A percentile compares a stretch with the other conserved stretches of the same genome.
phyloP scores from a whole-genome alignment of 2,329 filamentous ascomycete species.

The Fusarium sp. region DNA sequence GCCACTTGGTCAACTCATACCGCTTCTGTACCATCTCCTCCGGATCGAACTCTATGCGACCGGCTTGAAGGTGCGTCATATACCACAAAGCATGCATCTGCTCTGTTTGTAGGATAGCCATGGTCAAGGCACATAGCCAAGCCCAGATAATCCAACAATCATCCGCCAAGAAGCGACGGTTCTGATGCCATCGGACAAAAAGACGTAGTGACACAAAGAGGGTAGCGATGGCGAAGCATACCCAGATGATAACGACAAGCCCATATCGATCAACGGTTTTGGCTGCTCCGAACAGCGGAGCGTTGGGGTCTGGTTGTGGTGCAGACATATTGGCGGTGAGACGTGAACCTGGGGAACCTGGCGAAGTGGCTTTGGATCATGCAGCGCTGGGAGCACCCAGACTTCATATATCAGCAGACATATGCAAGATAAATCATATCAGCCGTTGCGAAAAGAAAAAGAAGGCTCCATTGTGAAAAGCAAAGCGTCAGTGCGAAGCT shows the following conservation, averaged over 20 bases:
- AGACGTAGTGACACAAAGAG: conserved; percentile 7
- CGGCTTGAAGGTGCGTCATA: conserved; percentile 10
- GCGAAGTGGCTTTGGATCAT: not conserved
- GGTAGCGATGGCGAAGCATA: conserved; percentile 19
- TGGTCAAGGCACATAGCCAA: conserved; percentile 19
- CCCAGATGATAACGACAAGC: conserved; percentile 9
- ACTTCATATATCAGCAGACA: not conserved
- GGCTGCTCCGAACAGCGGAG: conserved; percentile 23
- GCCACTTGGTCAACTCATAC: conserved; percentile 10
- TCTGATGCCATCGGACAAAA: conserved; percentile 22
- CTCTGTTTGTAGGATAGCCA: conserved; percentile 27
- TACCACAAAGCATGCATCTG: conserved; percentile 32
- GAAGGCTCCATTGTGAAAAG: not conserved
- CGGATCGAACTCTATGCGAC: not conserved
- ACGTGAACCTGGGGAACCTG: not conserved
- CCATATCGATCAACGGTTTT: conserved; percentile 4
- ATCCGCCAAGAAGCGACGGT: conserved; percentile 14
- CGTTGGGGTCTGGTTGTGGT: conserved; percentile 6
- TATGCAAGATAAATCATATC: not conserved
- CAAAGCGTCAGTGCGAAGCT: not conserved
- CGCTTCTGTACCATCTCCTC: not conserved
- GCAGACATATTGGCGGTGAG: conserved; percentile 12
- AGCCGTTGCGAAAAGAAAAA: not conserved
- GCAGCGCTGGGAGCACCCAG: not conserved
- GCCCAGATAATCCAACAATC: conserved; percentile 33